phyloP scores from a whole-genome alignment of 768 basidiomycete species.

The Nidularia sp. region DNA sequence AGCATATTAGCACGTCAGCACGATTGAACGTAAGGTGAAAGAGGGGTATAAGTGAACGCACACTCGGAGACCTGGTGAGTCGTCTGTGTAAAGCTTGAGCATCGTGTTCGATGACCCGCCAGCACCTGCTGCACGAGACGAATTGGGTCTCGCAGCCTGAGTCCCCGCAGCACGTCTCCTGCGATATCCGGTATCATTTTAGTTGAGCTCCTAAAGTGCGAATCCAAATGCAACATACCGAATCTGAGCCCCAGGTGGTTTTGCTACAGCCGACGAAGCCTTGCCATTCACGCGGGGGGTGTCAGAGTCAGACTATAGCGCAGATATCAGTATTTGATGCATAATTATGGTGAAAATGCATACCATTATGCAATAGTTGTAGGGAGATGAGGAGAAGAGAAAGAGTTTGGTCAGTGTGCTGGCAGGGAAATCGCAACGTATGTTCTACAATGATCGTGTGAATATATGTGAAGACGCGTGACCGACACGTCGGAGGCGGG shows the following conservation, averaged over 20 bases:
- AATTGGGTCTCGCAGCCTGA: slow-evolving; percentile 75
- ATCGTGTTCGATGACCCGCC: slow-evolving; percentile 98
- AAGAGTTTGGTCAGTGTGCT: slow-evolving; percentile 20
- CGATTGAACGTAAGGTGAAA: not conserved
- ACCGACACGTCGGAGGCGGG: slow-evolving; percentile 21
- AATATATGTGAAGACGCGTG: slow-evolving; percentile 15
- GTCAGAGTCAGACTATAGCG: slow-evolving; percentile 75
- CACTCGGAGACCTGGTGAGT: slow-evolving; percentile 96
- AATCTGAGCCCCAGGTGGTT: slow-evolving; percentile 78
- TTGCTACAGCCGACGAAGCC: slow-evolving; percentile 48
- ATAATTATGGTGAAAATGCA: slow-evolving; percentile 6
- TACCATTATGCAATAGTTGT: slow-evolving; percentile 31
- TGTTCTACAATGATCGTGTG: slow-evolving; percentile 20
- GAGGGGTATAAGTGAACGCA: slow-evolving; percentile 39
- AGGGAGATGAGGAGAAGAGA: slow-evolving; percentile 9
- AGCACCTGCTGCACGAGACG: slow-evolving; percentile 85
- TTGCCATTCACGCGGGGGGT: slow-evolving; percentile 42
- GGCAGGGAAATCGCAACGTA: slow-evolving; percentile 18
- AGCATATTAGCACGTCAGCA: slow-evolving; percentile 2
- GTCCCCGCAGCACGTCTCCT: slow-evolving; percentile 72
- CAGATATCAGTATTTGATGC: not conserved
- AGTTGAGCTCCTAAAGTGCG: not conserved
- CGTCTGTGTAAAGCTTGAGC: slow-evolving; percentile 98
- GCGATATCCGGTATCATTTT: not conserved
- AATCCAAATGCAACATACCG: slow-evolving; percentile 45